Base-by-base conservation (phyloP, 192 early-diverging fungal genomes). In the Borealophlyctis nickersoniae region DNA sequence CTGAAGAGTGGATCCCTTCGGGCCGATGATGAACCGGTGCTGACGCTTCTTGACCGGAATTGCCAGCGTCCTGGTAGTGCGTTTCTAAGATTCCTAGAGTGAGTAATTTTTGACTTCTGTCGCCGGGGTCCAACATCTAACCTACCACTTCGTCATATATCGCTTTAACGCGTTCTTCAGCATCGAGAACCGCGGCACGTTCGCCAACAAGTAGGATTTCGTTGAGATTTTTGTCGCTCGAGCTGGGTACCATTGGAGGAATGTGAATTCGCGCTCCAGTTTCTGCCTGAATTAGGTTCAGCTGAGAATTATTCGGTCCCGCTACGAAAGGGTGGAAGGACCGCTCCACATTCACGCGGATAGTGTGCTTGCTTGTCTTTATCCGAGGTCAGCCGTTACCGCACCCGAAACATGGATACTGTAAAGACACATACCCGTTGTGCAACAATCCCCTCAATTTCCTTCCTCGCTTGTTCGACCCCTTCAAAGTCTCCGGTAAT, bases 11-110 rank as follows among this genome's bases (percentile, higher is more conserved):
- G 81, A 70, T 29, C 90, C 93, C 71, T 89, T 86, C 31, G 85
- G 73, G 14, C 95, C 95, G 32, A 95, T 79, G 23, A 99, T 76
- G 72, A 93, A 96, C 48, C 87, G 88, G 73, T 98, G 96, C 75
- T 96, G 92, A 55, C 88, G 87, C 79, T 97, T 96, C 48, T 90
- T 88, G 48, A 97, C 79, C 39, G 80, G 78, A 50, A 93, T 81
- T 1, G 77, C 75, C 50, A 90, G 70, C 11, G 81, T 86, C 32
- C 84, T 74, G 51, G 89, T 88, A 30, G 67, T 83, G 23, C 77
- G 77, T 66, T 88, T 62, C 58, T 60, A 45, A n/a, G 3, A 27
- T 27, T 36, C 29, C 69, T 81, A 67, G 19, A 60, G 29, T 60
- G 29, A 24, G 35, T 19, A 16, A 61, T n/a, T 32, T 24, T 2